Base-by-base conservation (phyloP, 208 protist species). In the Crithidia thermophila region DNA sequence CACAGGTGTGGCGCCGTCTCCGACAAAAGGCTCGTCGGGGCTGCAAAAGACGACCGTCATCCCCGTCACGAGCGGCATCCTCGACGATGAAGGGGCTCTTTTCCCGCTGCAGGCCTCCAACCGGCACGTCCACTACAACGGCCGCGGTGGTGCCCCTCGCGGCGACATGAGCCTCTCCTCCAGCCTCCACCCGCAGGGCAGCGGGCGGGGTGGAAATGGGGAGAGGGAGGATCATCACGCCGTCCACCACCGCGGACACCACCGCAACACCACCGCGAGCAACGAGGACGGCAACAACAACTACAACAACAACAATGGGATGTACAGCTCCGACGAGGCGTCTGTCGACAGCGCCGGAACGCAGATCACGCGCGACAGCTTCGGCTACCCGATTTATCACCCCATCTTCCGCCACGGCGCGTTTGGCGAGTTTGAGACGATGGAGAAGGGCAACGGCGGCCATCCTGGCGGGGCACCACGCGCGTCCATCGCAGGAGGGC, bases 361-460 rank as follows among this genome's bases (percentile, higher is more conserved):
- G 23, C 67, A 18, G n/a, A 30, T 65, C 16, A 65, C 67, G 27
- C 49, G 49, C 8, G 67, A 73, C 58, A 73, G 67, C 42, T 73
- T 73, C 42, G 67, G 67, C 50, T 67, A 67, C 33, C 34, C 58
- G 1, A 25, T 46, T 5, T 73, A 73, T 42, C 67, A 73, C 51
- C 67, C 67, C 21, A 27, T 73, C 30, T 73, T 67, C 30, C 57
- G 58, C 3, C 58, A 67, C 1, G 39, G 39, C 0, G 20, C 30
- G 3, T 37, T 73, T 1, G 39, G 58, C 40, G 67, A 61, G n/a
- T 36, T 53, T 25, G 39, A 67, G 21, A 49, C 20, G 18, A 6
- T 57, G 3, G n/a, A 59, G 23, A 36, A 20, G 13, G n/a, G 55
- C 14, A 13, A 55, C n/a, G 5, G 28, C 20, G 47, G 50, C 9